Base-by-base conservation (phyloP, 495 filamentous ascomycete species). In the Cryomyces minteri region DNA sequence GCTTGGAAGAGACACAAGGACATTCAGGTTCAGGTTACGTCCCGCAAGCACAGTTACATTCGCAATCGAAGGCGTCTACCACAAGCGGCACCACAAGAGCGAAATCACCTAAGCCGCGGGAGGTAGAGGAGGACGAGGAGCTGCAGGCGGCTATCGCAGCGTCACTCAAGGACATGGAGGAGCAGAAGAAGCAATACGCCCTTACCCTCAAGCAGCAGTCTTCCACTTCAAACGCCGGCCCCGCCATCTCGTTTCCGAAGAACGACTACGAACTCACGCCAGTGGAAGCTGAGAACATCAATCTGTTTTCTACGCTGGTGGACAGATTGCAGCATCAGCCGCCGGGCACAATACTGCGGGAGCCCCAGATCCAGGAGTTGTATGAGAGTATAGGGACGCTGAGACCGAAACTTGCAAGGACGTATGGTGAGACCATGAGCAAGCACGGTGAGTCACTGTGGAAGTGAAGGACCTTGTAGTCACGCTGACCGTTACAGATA, bases 381-480 rank as follows among this genome's bases (percentile, higher is more conserved):
- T 98, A 98, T 58, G 92, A 96, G 49, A 90, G 87, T 56, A 95
- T 98, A 53, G 88, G 92, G 9, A 65, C 83, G 4, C 67, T 98
- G 48, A 76, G 90, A 41, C 90, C 90, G 2, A 98, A 98, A 62
- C 67, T 98, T 44, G 92, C 92, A 11, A 75, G 90, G 45, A 95
- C 88, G 6, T 96, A 95, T 63, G 90, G 90, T 34, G 90, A 98
- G 64, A 96, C 90, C 0, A 96, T 96, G 90, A 96, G 88, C 72
- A 98, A 96, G 62, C 90, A 96, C 60, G 88, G 87, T 84, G 67
- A 58, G 76, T 67, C 31, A 25, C 14, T 36, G 29, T 49, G 47
- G 32, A 3, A 1, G 46, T n/a, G 31, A 25, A 32, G 4, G 10
- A 32, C 12, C 31, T 45, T 9, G 31, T 49, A 37, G 7, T 44